A percentile compares a stretch with the other conserved stretches of the same genome.
Conservation (phyloP, 139 green algal genomes). For the Micractinium sp. region DNA sequence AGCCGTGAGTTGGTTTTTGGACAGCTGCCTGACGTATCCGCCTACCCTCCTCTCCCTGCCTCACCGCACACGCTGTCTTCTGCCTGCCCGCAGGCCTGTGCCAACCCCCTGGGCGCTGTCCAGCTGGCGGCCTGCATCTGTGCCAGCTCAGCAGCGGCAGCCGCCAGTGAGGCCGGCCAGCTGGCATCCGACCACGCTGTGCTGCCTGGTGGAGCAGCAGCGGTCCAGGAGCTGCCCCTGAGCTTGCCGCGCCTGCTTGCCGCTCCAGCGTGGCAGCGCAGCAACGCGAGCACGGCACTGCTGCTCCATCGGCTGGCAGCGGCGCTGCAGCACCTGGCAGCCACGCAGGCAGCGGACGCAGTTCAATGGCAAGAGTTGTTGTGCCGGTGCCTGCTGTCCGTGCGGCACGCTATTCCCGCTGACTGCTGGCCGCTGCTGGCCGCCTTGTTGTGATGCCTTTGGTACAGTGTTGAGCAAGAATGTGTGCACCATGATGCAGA, state of each 20-base stretch:
- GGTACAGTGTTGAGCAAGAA: too few species aligned
- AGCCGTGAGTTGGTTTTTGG: background rate
- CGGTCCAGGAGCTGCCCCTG: background rate
- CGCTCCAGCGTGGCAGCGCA: background rate
- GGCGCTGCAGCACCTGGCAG: background rate
- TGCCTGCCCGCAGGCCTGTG: background rate
- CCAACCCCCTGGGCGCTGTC: background rate
- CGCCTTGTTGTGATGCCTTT: background rate
- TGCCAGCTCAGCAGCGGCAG: background rate
- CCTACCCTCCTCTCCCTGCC: background rate
- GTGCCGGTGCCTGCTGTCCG: background rate
- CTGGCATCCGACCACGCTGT: background rate
- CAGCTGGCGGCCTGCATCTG: slow-evolving; percentile 18
- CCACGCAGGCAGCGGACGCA: background rate
- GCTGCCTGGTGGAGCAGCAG: background rate
- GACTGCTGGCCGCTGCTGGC: background rate
- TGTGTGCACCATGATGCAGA: too few species aligned
- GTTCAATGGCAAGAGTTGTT: background rate
- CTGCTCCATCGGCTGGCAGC: slow-evolving; percentile 13
- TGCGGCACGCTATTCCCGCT: background rate
- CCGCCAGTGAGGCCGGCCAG: background rate
- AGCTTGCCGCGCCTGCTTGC: background rate
- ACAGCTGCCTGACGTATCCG: background rate
- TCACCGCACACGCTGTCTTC: too few species aligned
- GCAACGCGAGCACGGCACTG: background rate